Evolutionary conservation across 495 filamentous ascomycete genomes (phyloP), one percentile per base, ranked within the genome.

Genomic region (Lasiosphaeris hirsuta): DNA sequence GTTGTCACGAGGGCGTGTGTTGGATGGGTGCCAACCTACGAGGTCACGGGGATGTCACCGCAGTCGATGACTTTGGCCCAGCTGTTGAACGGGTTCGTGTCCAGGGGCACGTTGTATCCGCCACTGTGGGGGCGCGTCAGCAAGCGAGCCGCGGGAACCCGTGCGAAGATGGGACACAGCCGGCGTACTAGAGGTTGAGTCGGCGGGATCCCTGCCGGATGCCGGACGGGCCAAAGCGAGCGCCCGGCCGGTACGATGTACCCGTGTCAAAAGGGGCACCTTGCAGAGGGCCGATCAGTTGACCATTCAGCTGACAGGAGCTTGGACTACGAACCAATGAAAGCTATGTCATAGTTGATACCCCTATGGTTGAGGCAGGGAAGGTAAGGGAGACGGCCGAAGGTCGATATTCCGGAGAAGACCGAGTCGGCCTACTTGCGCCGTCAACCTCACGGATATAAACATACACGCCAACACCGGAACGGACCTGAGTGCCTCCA

Each of bases 321-420:
- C 35, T 81, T 81, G 6, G 80, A 86, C 63, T 84, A 86, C 72
- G 84, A 86, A 50, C 90, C 90, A 47, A 96, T 84, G 54, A 96
- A 83, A 18, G 83, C 90, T 56, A 96, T 90, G 65, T 96, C 90
- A 62, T 89, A 94, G 44, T 72, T 68, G 47, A 80, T 79, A 35
- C 86, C 76, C 3, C 84, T 84, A 56, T 84, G 78, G 50, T 81
- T 80, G 1, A 96, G 80, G 63, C 90, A 94, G 42, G 86, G 87
- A 30, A 81, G 77, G 60, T 91, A 85, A 42, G 84, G 85, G 36
- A 92, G 76, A 66, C 92, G 90, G 30, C 88, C 90, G 73, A 93
- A 96, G 51, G 87, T 92, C 42, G 87, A 85, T 50, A 93, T 88
- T 45, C 90, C 90, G n/a, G 87, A 86, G 71, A 92, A 96, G 42